These are phyloP conservation scores for Saccharomycopsis hybrid DNA, from an alignment of 1,139 yeast genomes.

Conservation along the genomic window DNA sequence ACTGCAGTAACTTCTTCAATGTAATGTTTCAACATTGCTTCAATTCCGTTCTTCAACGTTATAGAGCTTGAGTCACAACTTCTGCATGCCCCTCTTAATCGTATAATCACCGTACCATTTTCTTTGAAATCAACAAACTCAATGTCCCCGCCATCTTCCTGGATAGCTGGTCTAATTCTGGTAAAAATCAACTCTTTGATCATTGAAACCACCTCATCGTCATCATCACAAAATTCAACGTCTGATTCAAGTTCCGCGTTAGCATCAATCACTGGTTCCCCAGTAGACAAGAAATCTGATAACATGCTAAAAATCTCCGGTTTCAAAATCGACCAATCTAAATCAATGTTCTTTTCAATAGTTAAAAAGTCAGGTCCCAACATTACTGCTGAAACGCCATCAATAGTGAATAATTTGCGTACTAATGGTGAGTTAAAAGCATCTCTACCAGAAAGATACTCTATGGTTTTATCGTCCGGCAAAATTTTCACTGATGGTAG, in stretches of 20 bases:
- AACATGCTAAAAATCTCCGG: slow-evolving; percentile 84
- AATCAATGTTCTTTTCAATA: slow-evolving; percentile 55
- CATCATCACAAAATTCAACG: slow-evolving; percentile 33
- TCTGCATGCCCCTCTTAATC: slow-evolving; percentile 73
- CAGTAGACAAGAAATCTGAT: slow-evolving; percentile 78
- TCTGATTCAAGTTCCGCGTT: slow-evolving; percentile 28
- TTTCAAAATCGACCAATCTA: slow-evolving; percentile 72
- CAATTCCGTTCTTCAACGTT: slow-evolving; percentile 73
- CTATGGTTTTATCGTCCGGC: slow-evolving; percentile 41
- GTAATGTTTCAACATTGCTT: slow-evolving; percentile 73
- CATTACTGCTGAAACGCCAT: slow-evolving; percentile 84
- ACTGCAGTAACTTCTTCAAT: slow-evolving; percentile 72
- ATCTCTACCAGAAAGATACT: slow-evolving; percentile 65
- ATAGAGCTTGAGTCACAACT: slow-evolving; percentile 72
- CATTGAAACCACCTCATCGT: slow-evolving; percentile 65
- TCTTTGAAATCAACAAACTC: slow-evolving; percentile 61
- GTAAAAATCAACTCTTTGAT: slow-evolving; percentile 91
- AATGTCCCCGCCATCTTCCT: slow-evolving; percentile 82
- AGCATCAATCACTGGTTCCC: slow-evolving; percentile 50
- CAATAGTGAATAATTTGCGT: slow-evolving; percentile 65
- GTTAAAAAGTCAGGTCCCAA: slow-evolving; percentile 85
- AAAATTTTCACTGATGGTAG: slow-evolving; percentile 62
- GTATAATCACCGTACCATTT: slow-evolving; percentile 59
- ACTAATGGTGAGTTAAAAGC: slow-evolving; percentile 81
- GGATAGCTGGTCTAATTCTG: slow-evolving; percentile 89